Conservation (phyloP, 305 asterid genomes). For the Vinca major region DNA sequence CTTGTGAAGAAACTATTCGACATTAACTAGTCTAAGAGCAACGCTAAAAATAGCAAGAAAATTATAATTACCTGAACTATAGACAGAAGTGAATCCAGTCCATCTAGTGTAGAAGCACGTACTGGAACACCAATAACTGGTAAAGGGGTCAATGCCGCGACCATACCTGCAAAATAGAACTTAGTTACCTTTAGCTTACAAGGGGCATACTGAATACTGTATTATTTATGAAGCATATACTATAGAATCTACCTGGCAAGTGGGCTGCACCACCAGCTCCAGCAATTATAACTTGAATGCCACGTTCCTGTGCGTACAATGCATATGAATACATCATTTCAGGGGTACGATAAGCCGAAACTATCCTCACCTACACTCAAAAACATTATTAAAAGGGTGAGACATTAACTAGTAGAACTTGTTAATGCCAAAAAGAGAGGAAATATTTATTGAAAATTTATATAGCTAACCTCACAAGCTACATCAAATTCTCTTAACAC, state of each 20-base stretch:
- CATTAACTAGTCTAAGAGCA: background rate
- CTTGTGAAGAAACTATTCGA: background rate
- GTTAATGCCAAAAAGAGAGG: background rate
- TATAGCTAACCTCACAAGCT: constrained; percentile 54
- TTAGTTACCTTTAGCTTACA: background rate
- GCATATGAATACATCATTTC: constrained; percentile 76
- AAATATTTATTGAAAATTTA: background rate
- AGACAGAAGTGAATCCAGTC: constrained; percentile 85
- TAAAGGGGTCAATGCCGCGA: constrained; percentile 88
- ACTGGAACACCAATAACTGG: constrained; percentile 98
- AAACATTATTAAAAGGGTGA: background rate
- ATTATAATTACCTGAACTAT: constrained; percentile 67
- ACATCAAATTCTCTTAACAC: constrained; percentile 67
- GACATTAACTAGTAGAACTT: background rate
- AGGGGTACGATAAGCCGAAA: constrained; percentile 97
- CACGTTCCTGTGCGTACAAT: constrained; percentile 72
- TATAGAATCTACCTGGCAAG: constrained; percentile 55
- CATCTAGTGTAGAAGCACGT: constrained; percentile 79
- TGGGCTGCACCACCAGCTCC: constrained; percentile 99
- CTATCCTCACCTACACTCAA: constrained; percentile 63
- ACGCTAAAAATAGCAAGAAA: background rate
- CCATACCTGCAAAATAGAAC: constrained; percentile 55
- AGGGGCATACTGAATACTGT: background rate
- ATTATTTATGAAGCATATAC: background rate
- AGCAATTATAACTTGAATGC: constrained; percentile 85